Evolutionary conservation across 140 eudicot genomes (phyloP).

Genomic region (Ambrosia hybrid): DNA sequence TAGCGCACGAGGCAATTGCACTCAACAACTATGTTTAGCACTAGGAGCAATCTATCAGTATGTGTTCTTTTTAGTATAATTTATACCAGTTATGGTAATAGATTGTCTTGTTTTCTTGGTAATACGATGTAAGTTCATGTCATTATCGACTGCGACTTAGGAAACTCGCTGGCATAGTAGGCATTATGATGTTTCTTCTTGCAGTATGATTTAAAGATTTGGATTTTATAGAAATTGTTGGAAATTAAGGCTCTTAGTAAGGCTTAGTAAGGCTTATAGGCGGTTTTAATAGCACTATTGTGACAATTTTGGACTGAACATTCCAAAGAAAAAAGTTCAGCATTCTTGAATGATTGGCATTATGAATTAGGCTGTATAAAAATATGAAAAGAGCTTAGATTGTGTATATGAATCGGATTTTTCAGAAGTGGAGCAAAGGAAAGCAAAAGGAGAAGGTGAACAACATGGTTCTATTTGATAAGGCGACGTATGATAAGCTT

Average conservation of each 20-base stretch:
- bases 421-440: conserved; percentile 64
- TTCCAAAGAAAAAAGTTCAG: not conserved
- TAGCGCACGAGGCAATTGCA: too few relatives aligned
- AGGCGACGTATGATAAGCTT: conserved; percentile 51
- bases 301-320: too few relatives aligned
- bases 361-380: not conserved
- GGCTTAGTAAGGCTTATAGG: not conserved
- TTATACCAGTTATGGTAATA: not conserved
- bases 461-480: conserved; percentile 53
- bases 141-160: too few relatives aligned
- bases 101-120: too few relatives aligned
- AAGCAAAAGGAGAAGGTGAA: conserved; percentile 70
- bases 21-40: too few relatives aligned
- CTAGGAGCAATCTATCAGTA: not conserved
- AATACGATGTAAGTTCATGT: too few relatives aligned
- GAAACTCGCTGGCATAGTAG: not conserved
- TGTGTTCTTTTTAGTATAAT: not conserved
- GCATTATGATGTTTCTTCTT: not conserved
- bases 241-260: too few relatives aligned
- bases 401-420: conserved; percentile 6
- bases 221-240: not conserved
- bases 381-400: not conserved
- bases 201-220: not conserved
- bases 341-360: not conserved
- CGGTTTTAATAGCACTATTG: not conserved